These are phyloP conservation scores for Chlamydomonas incerta DNA, from an alignment of 139 green algal genomes.

Conservation along the genomic window DNA sequence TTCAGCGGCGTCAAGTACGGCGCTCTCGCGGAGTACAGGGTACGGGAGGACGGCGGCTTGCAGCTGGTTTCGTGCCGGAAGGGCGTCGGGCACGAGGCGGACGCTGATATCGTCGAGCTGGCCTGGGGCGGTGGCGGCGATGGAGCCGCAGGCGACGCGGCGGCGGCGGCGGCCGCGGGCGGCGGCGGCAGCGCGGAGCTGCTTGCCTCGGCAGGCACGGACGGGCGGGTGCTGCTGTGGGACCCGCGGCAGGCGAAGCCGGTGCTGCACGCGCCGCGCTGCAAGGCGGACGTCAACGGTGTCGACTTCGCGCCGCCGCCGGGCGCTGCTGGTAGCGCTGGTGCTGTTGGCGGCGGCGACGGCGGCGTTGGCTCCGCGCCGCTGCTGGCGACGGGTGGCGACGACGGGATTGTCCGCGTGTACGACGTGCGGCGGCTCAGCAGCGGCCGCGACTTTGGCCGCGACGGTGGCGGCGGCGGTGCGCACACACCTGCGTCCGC, in stretches of 20 bases:
- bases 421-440: conserved; percentile 19
- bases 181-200: not conserved
- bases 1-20: conserved; percentile 18
- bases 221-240: conserved; percentile 26
- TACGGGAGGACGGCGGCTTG: conserved; percentile 27
- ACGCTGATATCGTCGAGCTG: not conserved
- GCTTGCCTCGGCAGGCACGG: conserved; percentile 19
- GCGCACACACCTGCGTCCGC: too few species aligned
- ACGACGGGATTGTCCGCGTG: conserved; percentile 28
- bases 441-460: not conserved
- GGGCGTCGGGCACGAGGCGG: conserved; percentile 4
- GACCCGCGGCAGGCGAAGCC: not conserved
- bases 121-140: not conserved
- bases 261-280: not conserved
- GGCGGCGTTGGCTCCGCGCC: not conserved
- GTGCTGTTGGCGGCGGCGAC: not conserved
- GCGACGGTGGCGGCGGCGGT: not conserved
- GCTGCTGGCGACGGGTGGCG: not conserved
- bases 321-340: not conserved
- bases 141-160: not conserved
- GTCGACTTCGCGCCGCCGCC: not conserved
- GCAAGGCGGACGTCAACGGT: conserved; percentile 6
- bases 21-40: conserved; percentile 10
- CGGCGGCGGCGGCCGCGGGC: not conserved
- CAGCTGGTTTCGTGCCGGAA: not conserved